These are phyloP conservation scores for Exobasidium cylindrosporum DNA, from an alignment of 1,284 basidiomycete species.

Conservation along the genomic window DNA sequence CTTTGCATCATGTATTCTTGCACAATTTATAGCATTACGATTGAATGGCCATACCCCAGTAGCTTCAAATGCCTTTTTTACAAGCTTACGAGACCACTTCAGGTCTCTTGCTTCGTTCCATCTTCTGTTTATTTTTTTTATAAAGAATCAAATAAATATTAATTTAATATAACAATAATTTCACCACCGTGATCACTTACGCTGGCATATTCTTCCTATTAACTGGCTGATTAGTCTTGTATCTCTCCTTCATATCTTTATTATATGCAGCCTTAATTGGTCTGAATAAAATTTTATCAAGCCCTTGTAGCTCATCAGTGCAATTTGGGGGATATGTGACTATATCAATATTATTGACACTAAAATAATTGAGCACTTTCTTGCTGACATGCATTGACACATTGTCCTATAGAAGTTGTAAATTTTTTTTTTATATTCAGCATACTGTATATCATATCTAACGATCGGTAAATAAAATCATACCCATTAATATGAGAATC, in stretches of 20 bases:
- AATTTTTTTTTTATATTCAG: not conserved
- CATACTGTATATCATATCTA: not conserved
- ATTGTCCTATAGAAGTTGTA: not conserved
- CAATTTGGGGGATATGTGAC: not conserved
- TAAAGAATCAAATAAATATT: not conserved
- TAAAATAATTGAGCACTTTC: not conserved
- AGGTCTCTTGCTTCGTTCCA: not conserved
- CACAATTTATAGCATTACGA: not conserved
- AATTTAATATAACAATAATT: too few species aligned
- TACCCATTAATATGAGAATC: too few species aligned
- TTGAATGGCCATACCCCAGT: not conserved
- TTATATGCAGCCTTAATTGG: not conserved
- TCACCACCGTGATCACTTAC: not conserved
- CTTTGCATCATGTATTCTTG: not conserved
- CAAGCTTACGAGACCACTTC: not conserved
- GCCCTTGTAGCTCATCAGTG: not conserved
- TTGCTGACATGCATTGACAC: not conserved
- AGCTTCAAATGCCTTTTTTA: not conserved
- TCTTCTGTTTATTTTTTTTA: not conserved
- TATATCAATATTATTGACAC: not conserved
- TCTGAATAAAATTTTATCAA: not conserved
- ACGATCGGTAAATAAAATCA: not conserved
- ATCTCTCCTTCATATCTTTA: not conserved
- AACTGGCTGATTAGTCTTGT: not conserved
- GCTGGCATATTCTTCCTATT: not conserved